Evolutionary conservation across 2,329 filamentous ascomycete genomes (phyloP).

Genomic region (Sporothrix schenckii): DNA sequence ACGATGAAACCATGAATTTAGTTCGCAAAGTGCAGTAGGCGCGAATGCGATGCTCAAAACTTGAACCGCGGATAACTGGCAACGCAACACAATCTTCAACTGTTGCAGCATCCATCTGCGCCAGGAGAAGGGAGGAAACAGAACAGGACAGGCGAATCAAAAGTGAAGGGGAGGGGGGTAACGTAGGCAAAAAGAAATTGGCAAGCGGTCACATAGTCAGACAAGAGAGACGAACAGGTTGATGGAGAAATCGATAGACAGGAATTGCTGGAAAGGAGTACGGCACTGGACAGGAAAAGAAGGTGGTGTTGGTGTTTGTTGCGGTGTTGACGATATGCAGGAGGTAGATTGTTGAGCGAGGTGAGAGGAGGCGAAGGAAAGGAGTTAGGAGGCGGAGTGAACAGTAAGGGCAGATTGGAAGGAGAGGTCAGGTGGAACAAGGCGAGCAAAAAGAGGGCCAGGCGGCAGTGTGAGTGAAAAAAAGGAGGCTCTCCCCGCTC

Average conservation of each 20-base stretch:
- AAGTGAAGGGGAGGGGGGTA: constrained; percentile 1
- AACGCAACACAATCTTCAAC: neutral
- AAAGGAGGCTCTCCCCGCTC: constrained; percentile 37
- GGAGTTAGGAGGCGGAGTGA: constrained; percentile 12
- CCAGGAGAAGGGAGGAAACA: neutral
- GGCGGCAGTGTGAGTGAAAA: constrained; percentile 34
- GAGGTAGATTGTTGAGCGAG: constrained; percentile 26
- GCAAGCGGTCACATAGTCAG: neutral
- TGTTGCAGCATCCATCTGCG: neutral
- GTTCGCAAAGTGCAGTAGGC: neutral
- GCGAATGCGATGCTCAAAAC: neutral
- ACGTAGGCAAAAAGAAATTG: neutral
- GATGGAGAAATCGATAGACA: constrained; percentile 3
- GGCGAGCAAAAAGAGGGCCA: constrained; percentile 27
- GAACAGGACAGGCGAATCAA: neutral
- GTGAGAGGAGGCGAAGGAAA: constrained; percentile 15
- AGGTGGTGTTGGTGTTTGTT: constrained; percentile 23
- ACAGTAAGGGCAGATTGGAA: constrained; percentile 1
- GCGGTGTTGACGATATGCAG: constrained; percentile 30
- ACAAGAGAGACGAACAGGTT: neutral
- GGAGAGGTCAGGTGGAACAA: constrained; percentile 26
- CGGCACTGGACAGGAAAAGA: constrained; percentile 22
- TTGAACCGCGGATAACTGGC: neutral
- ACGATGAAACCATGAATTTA: neutral
- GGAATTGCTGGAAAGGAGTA: neutral